These are phyloP conservation scores for Aureobasidium pullulans DNA, from an alignment of 2,329 filamentous ascomycete species.

Conservation along the genomic window DNA sequence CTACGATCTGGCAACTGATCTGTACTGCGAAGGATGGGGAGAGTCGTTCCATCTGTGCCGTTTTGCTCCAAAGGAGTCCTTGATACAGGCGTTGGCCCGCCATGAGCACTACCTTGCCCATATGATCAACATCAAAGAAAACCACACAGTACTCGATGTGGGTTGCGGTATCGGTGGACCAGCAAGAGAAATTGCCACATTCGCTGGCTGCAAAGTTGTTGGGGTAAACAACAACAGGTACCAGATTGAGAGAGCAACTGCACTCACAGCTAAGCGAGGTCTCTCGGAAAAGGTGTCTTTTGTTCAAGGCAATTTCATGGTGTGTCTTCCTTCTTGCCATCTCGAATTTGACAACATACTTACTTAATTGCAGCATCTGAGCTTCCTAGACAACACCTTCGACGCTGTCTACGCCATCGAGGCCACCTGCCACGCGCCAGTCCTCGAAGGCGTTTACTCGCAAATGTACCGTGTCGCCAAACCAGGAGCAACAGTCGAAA, in stretches of 20 bases:
- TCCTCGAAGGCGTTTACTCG: constrained; percentile 82
- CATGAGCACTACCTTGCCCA: constrained; percentile 97
- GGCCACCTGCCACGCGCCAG: constrained; percentile 89
- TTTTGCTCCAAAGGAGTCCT: constrained; percentile 77
- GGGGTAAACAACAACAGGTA: constrained; percentile 99
- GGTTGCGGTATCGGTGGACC: constrained; percentile 96
- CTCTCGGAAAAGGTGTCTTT: constrained; percentile 73
- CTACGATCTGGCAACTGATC: constrained; percentile 28
- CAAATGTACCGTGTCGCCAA: constrained; percentile 94
- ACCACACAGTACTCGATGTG: constrained; percentile 90
- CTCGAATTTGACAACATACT: constrained; percentile 5
- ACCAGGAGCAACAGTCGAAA: constrained; percentile 88
- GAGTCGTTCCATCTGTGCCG: constrained; percentile 97
- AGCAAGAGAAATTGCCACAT: constrained; percentile 91
- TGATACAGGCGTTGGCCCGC: constrained; percentile 84
- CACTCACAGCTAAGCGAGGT: constrained; percentile 74
- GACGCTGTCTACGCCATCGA: constrained; percentile 97
- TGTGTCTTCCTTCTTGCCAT: constrained; percentile 24
- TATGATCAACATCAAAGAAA: constrained; percentile 74
- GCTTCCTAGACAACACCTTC: constrained; percentile 86
- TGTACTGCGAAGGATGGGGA: constrained; percentile 93
- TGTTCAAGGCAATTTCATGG: constrained; percentile 96
- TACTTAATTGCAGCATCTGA: constrained; percentile 64
- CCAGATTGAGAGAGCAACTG: constrained; percentile 85
- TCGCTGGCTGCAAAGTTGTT: constrained; percentile 79